Conservation (phyloP, 2,329 filamentous ascomycete genomes). For the Didymella exigua region DNA sequence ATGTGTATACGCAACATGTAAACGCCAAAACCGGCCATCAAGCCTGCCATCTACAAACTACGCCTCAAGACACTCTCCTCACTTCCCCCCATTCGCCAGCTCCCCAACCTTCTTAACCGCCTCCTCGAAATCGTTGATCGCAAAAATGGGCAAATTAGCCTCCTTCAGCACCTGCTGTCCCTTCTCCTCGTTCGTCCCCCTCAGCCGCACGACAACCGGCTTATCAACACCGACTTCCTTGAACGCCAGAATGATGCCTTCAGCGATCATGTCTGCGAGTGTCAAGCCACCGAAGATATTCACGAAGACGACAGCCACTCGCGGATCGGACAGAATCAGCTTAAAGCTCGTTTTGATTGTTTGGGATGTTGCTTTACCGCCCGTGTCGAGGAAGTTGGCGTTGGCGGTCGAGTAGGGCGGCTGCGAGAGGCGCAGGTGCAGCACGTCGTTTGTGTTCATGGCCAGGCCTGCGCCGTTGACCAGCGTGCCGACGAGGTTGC, state of each 20-base stretch:
- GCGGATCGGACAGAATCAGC: constrained; percentile 71
- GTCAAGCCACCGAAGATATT: constrained; percentile 75
- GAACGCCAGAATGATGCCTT: constrained; percentile 75
- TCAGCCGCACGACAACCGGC: constrained; percentile 77
- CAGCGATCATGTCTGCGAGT: constrained; percentile 80
- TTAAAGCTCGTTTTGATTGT: constrained; percentile 80
- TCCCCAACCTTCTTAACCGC: constrained; percentile 54
- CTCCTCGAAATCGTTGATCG: constrained; percentile 76
- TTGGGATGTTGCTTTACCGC: constrained; percentile 82
- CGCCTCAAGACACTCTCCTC: not conserved
- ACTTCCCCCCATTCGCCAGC: constrained; percentile 27
- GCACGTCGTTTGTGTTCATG: constrained; percentile 87
- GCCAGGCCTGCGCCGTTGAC: constrained; percentile 90
- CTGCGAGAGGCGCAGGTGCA: constrained; percentile 66
- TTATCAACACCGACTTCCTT: constrained; percentile 66
- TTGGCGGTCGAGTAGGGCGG: constrained; percentile 58
- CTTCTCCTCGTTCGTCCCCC: constrained; percentile 74
- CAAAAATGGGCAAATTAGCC: constrained; percentile 70
- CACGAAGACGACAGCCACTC: constrained; percentile 74
- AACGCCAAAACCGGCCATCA: not conserved
- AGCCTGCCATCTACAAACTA: not conserved
- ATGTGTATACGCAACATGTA: not conserved
- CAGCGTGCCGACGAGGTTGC: constrained; percentile 75
- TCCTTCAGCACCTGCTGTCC: constrained; percentile 72
- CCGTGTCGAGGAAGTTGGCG: constrained; percentile 88